A percentile compares a stretch with the other conserved stretches of the same genome.
phyloP scores from a whole-genome alignment of 345 rosid species.

The Gossypium thurberi region DNA sequence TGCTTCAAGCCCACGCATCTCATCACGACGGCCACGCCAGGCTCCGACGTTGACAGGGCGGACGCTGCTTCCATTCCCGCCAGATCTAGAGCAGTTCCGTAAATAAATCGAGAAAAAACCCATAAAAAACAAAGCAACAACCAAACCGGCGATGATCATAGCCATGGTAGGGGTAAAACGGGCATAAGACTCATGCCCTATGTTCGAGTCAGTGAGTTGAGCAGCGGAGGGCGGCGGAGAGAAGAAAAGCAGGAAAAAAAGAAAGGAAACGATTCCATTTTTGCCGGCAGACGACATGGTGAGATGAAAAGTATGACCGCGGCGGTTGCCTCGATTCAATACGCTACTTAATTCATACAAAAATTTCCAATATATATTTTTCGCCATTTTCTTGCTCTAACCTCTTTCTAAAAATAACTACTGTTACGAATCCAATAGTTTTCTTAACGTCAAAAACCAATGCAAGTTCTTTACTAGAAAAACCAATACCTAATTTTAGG shows the following conservation, averaged over 20 bases:
- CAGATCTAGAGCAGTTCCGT: not conserved
- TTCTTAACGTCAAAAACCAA: too few relatives aligned
- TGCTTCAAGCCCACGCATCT: constrained; percentile 49
- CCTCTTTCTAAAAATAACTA: too few relatives aligned
- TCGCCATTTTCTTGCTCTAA: too few relatives aligned
- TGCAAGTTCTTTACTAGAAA: too few relatives aligned
- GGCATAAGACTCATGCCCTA: not conserved
- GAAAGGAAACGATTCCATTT: not conserved
- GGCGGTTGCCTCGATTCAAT: not conserved
- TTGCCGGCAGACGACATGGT: not conserved
- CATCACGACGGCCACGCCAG: not conserved
- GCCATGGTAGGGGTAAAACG: not conserved
- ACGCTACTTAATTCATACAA: not conserved
- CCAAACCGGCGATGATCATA: not conserved
- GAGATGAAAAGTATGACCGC: not conserved
- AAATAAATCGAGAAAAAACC: not conserved
- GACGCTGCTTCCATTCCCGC: not conserved
- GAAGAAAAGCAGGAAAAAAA: not conserved
- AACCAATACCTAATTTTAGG: too few relatives aligned
- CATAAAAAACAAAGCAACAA: not conserved
- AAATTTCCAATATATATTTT: too few relatives aligned
- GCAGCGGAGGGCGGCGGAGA: not conserved
- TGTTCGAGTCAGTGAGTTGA: not conserved
- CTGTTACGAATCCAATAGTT: too few relatives aligned
- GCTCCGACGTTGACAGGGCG: not conserved